Percentiles rank a stretch among this genome's conserved stretches.
Conservation (phyloP, 305 asterid species). For the Rubia tinctorum region DNA sequence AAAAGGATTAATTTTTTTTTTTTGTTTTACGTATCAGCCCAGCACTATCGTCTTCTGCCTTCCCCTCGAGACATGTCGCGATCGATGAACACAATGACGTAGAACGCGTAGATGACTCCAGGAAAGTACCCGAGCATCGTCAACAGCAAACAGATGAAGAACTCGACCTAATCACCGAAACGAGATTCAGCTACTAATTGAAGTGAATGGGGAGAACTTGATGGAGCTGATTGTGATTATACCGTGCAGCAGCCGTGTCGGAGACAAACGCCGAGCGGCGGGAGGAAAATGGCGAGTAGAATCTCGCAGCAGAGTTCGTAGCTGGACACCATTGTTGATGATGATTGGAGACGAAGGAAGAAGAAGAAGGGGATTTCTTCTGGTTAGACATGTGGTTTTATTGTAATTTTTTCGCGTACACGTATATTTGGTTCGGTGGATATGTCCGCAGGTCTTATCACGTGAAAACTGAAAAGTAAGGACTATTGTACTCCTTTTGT, state of each 20-base stretch:
- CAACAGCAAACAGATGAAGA: slow-evolving; percentile 75
- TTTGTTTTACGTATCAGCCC: too few species aligned
- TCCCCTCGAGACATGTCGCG: slow-evolving; percentile 37
- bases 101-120: slow-evolving; percentile 81
- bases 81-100: slow-evolving; percentile 55
- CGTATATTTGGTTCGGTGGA: not conserved
- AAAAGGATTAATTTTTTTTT: too few species aligned
- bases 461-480: too few species aligned
- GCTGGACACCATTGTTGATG: slow-evolving; percentile 46
- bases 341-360: not conserved
- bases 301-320: slow-evolving; percentile 67
- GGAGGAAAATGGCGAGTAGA: slow-evolving; percentile 62
- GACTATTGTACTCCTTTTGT: too few species aligned
- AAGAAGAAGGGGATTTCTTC: not conserved
- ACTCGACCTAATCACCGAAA: slow-evolving; percentile 48
- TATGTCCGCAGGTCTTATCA: too few species aligned
- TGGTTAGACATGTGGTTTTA: not conserved
- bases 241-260: slow-evolving; percentile 86
- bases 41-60: too few species aligned
- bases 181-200: not conserved
- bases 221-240: not conserved
- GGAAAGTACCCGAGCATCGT: slow-evolving; percentile 81
- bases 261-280: slow-evolving; percentile 89
- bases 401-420: not conserved
- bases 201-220: not conserved